phyloP scores from a whole-genome alignment of 179 eudicot species.

The Actinidia arguta region DNA sequence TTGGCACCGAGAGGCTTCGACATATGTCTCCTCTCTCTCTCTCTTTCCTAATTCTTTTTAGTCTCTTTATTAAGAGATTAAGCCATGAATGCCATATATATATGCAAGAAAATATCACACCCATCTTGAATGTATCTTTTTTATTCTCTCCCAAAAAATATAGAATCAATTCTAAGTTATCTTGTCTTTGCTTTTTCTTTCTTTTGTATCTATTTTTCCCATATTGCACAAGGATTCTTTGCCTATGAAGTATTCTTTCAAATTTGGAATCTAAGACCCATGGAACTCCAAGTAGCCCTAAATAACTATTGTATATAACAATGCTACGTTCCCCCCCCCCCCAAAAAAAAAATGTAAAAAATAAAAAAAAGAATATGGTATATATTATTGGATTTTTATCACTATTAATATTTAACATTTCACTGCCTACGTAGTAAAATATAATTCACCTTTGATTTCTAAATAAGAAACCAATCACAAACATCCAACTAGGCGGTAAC shows the following conservation, averaged over 20 bases:
- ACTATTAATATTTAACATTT: no score
- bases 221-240: slow-evolving; percentile 4
- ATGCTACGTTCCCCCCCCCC: no score
- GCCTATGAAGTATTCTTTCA: neutral
- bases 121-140: neutral
- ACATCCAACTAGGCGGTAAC: no score
- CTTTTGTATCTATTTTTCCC: neutral
- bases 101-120: neutral
- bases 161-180: slow-evolving; percentile 19
- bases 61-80: neutral
- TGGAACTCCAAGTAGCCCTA: no score
- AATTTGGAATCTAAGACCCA: no score
- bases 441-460: no score
- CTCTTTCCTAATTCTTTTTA: neutral
- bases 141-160: neutral
- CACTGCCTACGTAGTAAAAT: no score
- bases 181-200: neutral
- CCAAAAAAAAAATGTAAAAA: no score
- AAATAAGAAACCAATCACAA: no score
- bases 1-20: slow-evolving; percentile 7
- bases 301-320: no score
- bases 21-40: slow-evolving; percentile 9
- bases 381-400: no score
- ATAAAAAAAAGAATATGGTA: no score
- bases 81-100: neutral